A percentile compares a stretch with the other conserved stretches of the same genome.
These are phyloP conservation scores for Trypanosomatidae sp. DNA, from an alignment of 208 protist species.

Conservation along the genomic window DNA sequence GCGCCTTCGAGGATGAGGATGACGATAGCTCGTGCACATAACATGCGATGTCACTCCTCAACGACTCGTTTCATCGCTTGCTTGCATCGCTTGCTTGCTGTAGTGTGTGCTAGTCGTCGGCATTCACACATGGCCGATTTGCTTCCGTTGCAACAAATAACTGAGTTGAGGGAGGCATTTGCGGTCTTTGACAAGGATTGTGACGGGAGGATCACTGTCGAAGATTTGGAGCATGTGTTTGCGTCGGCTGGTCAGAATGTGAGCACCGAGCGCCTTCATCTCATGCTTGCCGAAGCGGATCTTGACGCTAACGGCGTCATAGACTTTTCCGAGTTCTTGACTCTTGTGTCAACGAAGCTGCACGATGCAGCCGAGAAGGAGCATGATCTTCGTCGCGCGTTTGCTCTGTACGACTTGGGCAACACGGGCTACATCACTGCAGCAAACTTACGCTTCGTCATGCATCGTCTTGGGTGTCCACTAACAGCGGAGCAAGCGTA, in stretches of 20 bases:
- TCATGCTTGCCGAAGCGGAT: slow-evolving; percentile 96
- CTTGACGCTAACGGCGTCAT: slow-evolving; percentile 96
- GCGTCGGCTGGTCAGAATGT: slow-evolving; percentile 96
- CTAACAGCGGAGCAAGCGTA: slow-evolving; percentile 84
- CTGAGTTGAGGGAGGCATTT: slow-evolving; percentile 99
- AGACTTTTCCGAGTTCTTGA: slow-evolving; percentile 96
- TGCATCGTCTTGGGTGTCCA: slow-evolving; percentile 88
- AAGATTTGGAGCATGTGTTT: slow-evolving; percentile 99
- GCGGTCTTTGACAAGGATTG: slow-evolving; percentile 98
- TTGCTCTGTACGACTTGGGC: slow-evolving; percentile 91
- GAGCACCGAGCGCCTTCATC: slow-evolving; percentile 82
- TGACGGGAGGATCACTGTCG: slow-evolving; percentile 97
- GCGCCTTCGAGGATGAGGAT: slow-evolving; percentile 2
- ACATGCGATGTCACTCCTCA: neutral
- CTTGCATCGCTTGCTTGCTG: neutral
- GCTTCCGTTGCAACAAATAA: slow-evolving; percentile 97
- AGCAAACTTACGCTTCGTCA: slow-evolving; percentile 85
- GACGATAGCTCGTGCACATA: neutral
- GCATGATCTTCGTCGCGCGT: slow-evolving; percentile 85
- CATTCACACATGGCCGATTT: slow-evolving; percentile 74
- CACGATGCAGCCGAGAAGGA: slow-evolving; percentile 87
- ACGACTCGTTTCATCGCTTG: neutral
- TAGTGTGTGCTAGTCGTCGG: neutral
- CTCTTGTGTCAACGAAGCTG: slow-evolving; percentile 77
- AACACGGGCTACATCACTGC: slow-evolving; percentile 90